Evolutionary conservation across 2,329 filamentous ascomycete species (phyloP).

Genomic region (Aspergillus udagawae): DNA sequence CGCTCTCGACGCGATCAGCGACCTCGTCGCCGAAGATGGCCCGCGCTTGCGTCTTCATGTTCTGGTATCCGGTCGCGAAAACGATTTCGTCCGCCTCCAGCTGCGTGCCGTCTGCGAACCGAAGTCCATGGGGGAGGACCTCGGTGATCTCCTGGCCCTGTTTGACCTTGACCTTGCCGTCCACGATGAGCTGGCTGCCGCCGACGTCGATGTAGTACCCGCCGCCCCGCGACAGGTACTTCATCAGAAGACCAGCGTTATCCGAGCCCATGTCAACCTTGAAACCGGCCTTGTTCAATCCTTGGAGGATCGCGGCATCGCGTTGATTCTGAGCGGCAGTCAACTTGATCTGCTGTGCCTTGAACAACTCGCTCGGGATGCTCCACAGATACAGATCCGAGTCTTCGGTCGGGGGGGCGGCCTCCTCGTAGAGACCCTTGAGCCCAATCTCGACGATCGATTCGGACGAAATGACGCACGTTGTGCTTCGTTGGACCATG

Average conservation of each 20-base stretch:
- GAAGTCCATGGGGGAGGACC: conserved; percentile 48
- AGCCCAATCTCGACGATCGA: conserved; percentile 52
- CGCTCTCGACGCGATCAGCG: conserved; percentile 54
- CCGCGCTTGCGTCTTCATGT: conserved; percentile 62
- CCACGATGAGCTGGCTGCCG: conserved; percentile 56
- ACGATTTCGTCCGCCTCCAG: conserved; percentile 63
- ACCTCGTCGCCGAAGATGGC: conserved; percentile 60
- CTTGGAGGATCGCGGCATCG: conserved; percentile 35
- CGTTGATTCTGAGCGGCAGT: conserved; percentile 36
- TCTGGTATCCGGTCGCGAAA: conserved; percentile 58
- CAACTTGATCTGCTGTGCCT: conserved; percentile 51
- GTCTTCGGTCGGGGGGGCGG: conserved; percentile 59
- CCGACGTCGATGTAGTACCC: conserved; percentile 71
- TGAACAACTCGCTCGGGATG: conserved; percentile 57
- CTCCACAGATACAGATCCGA: conserved; percentile 60
- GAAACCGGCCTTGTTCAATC: conserved; percentile 57
- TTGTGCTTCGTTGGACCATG: conserved; percentile 65
- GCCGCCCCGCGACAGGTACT: conserved; percentile 63
- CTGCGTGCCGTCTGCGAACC: conserved; percentile 55
- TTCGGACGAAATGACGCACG: conserved; percentile 58
- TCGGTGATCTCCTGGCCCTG: conserved; percentile 56
- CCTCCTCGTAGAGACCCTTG: conserved; percentile 47
- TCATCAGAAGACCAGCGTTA: conserved; percentile 54
- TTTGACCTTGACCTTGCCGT: conserved; percentile 63
- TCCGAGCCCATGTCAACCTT: conserved; percentile 56